phyloP scores from a whole-genome alignment of 2,329 filamentous ascomycete species.

The Fusarium sp. region DNA sequence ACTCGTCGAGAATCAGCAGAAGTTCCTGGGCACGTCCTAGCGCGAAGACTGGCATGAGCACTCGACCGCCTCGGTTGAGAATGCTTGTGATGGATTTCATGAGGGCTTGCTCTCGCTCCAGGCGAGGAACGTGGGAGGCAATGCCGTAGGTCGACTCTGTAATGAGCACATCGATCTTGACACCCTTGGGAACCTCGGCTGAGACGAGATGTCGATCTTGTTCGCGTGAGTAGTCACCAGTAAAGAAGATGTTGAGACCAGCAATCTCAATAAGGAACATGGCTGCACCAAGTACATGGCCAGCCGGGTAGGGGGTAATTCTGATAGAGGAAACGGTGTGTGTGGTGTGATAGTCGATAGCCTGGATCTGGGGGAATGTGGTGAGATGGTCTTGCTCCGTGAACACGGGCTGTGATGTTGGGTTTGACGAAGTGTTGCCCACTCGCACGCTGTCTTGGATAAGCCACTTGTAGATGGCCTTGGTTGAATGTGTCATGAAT shows the following conservation, averaged over 20 bases:
- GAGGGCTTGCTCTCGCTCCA: slow-evolving; percentile 92
- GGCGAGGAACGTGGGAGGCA: slow-evolving; percentile 89
- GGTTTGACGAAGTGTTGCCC: slow-evolving; percentile 77
- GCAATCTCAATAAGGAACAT: slow-evolving; percentile 99
- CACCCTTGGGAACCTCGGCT: slow-evolving; percentile 87
- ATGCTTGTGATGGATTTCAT: slow-evolving; percentile 97
- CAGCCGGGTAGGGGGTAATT: slow-evolving; percentile 96
- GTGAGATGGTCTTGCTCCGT: slow-evolving; percentile 96
- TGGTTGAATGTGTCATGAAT: slow-evolving; percentile 99
- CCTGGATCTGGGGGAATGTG: slow-evolving; percentile 94
- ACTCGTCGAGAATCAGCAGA: slow-evolving; percentile 94
- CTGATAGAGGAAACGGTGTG: slow-evolving; percentile 97
- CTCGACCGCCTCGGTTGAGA: slow-evolving; percentile 91
- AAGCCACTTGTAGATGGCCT: slow-evolving; percentile 99
- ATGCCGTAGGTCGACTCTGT: slow-evolving; percentile 98
- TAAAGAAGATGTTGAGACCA: slow-evolving; percentile 96
- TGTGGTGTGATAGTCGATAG: slow-evolving; percentile 98
- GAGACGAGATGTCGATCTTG: slow-evolving; percentile 96
- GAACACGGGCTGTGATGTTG: slow-evolving; percentile 83
- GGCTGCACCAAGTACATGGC: slow-evolving; percentile 96
- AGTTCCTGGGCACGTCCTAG: slow-evolving; percentile 95
- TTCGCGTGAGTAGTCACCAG: slow-evolving; percentile 96
- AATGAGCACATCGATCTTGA: slow-evolving; percentile 96
- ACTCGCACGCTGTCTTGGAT: slow-evolving; percentile 98
- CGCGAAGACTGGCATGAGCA: slow-evolving; percentile 95